Percentiles rank a stretch among this genome's conserved stretches.
These are phyloP conservation scores for Brassica hybrid DNA, from an alignment of 441 rosid genomes.

Conservation along the genomic window DNA sequence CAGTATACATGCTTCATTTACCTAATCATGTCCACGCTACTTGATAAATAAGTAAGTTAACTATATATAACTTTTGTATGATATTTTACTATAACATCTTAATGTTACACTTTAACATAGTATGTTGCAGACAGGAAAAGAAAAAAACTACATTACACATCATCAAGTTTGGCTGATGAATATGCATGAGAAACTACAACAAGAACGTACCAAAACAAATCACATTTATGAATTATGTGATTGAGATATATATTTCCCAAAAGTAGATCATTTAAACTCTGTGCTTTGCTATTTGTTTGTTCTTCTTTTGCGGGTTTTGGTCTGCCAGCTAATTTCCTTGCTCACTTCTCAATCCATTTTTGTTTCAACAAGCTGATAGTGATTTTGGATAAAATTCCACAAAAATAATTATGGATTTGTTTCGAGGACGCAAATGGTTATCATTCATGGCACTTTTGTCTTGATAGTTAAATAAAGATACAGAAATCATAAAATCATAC, in stretches of 20 bases:
- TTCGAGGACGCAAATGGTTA: neutral
- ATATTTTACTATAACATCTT: no score
- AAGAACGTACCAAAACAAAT: neutral
- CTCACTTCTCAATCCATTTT: neutral
- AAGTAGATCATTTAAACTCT: neutral
- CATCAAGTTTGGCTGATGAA: neutral
- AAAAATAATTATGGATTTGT: neutral
- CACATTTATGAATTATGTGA: neutral
- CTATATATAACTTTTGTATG: neutral
- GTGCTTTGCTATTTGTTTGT: constrained; percentile 32
- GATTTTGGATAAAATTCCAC: constrained; percentile 16
- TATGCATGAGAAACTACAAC: neutral
- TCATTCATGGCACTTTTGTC: neutral
- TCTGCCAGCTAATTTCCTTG: neutral
- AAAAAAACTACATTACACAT: neutral
- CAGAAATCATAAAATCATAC: neutral
- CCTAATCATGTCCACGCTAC: neutral
- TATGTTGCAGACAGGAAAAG: neutral
- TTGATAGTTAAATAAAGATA: neutral
- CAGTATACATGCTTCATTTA: neutral
- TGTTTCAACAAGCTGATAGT: constrained; percentile 8
- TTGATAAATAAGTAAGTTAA: neutral
- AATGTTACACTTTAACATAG: neutral
- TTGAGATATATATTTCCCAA: neutral
- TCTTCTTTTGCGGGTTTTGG: constrained; percentile 28